Base-by-base conservation (phyloP, 768 basidiomycete species). In the Pisolithus tinctorius region DNA sequence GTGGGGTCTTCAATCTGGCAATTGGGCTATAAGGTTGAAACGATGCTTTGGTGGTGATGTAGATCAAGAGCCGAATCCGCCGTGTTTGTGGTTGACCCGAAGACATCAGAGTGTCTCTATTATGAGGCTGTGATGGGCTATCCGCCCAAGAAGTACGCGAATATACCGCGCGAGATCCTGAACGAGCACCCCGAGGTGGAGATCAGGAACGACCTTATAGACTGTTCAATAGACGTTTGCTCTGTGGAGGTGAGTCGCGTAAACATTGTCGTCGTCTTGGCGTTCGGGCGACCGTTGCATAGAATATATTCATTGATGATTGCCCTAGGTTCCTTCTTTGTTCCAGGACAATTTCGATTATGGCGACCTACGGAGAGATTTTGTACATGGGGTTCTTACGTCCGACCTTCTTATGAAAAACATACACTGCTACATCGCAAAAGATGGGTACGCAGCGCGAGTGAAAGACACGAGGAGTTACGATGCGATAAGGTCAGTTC, bases 321-420 rank as follows among this genome's bases (percentile, higher is more conserved):
- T 20, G 31, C n/a, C 51, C 14, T 59, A 96, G 88, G 89, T 98
- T 36, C 93, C 93, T 1, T 94, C 94, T 1, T 66, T 97, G 4
- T 99, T 98, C 72, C 93, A 94, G 65, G 96, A 98, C 71, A 98
- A 98, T 70, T 99, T 99, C 62, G 96, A 98, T 70, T 97, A 94
- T 62, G 82, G 84, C 13, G 92, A 94, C 69, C 79, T 98, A 54
- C 83, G 93, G 51, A 76, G 82, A 57, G 93, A 98, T 69, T 96
- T 99, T 61, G 88, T 97, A 14, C 89, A 90, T 62, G 95, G 95
- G 16, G 80, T 99, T 44, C 76, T 99, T 57, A 95, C 91, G 0
- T 94, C 92, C 13, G 96, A 99, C 67, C 68, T 98, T 34, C 77
- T 97, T 40, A 92, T 91, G 78, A 96, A 96, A 70, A 93, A 84